phyloP scores from a whole-genome alignment of 169 alveolate genomes.

The Plasmodium gaboni region DNA sequence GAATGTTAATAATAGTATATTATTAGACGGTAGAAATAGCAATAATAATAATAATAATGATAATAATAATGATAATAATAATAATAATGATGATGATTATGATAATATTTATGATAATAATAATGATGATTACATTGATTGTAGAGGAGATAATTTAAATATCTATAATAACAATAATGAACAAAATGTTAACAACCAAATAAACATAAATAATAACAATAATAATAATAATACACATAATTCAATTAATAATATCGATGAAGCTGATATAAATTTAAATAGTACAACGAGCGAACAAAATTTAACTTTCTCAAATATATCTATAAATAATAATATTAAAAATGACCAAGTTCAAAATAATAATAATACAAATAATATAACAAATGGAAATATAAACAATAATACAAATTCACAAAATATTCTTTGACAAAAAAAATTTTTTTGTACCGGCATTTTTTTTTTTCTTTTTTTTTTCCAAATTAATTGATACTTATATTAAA shows the following conservation, averaged over 20 bases:
- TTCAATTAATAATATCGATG: not conserved
- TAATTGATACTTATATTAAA: no score
- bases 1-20: not conserved
- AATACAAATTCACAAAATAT: no score
- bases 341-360: no score
- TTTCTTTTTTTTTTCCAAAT: no score
- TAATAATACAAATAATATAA: no score
- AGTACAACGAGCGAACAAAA: no score
- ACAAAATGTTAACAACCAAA: not conserved
- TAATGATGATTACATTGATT: not conserved
- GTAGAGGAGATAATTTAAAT: not conserved
- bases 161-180: not conserved
- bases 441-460: no score
- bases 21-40: not conserved
- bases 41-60: not conserved
- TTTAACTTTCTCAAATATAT: no score
- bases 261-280: no score
- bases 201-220: not conserved
- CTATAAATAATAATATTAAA: no score
- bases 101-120: not conserved
- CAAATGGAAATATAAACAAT: no score
- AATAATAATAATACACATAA: slow-evolving; percentile 7
- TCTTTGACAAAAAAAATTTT: no score
- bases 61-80: not conserved
- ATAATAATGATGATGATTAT: not conserved